Evolutionary conservation across 2,329 filamentous ascomycete species (phyloP).

Genomic region (Claviceps africana): DNA sequence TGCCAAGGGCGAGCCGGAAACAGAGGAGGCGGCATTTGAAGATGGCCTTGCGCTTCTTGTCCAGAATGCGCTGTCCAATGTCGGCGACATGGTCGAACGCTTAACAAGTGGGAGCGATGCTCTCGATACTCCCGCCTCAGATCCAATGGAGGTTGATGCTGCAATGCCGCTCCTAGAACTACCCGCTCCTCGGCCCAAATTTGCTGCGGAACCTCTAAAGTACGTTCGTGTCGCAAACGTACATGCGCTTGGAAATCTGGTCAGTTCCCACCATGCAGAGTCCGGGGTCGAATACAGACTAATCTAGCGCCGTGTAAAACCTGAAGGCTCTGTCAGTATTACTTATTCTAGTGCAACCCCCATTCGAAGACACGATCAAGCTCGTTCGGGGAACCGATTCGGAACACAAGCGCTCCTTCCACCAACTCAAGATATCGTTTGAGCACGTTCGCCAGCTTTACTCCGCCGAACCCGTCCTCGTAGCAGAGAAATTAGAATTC

Average conservation of each 20-base stretch:
- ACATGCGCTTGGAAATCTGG: constrained; percentile 26
- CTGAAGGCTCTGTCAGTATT: constrained; percentile 24
- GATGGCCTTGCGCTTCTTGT: constrained; percentile 24
- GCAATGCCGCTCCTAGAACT: constrained; percentile 15
- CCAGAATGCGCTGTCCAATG: constrained; percentile 26
- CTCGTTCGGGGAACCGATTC: constrained; percentile 20
- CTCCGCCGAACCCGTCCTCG: constrained; percentile 18
- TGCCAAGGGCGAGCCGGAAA: constrained; percentile 17
- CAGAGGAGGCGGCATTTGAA: constrained; percentile 18
- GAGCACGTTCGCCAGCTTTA: constrained; percentile 21
- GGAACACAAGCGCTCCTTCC: constrained; percentile 19
- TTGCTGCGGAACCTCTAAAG: constrained; percentile 22
- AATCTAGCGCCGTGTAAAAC: neutral
- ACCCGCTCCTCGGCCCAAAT: constrained; percentile 16
- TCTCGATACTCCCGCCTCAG: constrained; percentile 12
- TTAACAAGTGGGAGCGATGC: constrained; percentile 14
- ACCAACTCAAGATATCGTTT: constrained; percentile 18
- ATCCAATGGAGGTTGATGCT: constrained; percentile 22
- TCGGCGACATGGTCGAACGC: constrained; percentile 22
- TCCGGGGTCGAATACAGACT: neutral
- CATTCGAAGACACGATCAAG: constrained; percentile 22
- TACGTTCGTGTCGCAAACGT: constrained; percentile 24
- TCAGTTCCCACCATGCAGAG: constrained; percentile 14
- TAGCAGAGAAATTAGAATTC: constrained; percentile 20
- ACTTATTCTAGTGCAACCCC: constrained; percentile 22